Conservation (phyloP, 768 basidiomycete genomes). For the Tylopilus intermedius region DNA sequence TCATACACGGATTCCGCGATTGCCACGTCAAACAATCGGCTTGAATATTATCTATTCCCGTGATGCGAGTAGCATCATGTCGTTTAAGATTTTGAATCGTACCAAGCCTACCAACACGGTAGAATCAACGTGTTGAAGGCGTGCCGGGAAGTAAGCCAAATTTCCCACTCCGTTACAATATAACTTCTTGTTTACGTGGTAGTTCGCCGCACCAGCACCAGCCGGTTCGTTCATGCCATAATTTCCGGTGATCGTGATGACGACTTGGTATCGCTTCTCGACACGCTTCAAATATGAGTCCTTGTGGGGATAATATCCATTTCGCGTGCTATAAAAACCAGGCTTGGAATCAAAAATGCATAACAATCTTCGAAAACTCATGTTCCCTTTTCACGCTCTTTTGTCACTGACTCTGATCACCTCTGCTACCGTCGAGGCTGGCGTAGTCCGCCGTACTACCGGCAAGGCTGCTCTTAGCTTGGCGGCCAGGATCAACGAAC, state of each 20-base stretch:
- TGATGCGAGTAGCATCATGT: no score
- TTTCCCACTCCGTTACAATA: no score
- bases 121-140: no score
- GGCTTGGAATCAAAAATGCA: background rate
- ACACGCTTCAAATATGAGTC: background rate
- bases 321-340: background rate
- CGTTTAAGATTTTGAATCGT: no score
- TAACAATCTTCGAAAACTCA: background rate
- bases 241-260: background rate
- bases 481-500: conserved; percentile 7
- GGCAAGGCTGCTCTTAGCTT: conserved; percentile 9
- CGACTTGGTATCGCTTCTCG: background rate
- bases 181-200: no score
- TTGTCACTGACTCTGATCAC: background rate
- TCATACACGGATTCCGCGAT: no score
- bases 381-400: background rate
- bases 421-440: background rate
- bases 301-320: background rate
- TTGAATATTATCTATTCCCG: no score
- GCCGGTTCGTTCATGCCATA: background rate
- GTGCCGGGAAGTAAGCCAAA: no score
- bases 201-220: no score
- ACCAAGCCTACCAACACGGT: no score
- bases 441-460: background rate
- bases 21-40: no score